Conservation (phyloP, 106 monocot genomes). For the Chionographis japonica region DNA sequence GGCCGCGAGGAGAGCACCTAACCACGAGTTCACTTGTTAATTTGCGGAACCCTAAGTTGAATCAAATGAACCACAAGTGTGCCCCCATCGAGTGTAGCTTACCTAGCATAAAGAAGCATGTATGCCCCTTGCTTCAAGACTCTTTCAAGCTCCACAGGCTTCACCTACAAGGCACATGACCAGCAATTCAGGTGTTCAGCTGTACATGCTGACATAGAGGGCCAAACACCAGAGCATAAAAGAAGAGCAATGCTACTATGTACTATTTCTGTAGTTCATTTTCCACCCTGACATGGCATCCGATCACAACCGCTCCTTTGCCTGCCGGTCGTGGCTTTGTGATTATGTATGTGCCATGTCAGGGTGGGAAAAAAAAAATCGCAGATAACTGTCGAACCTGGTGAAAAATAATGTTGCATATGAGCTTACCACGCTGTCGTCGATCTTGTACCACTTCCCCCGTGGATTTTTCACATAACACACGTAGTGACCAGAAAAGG, state of each 20-base stretch:
- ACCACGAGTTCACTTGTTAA: neutral
- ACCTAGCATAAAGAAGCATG: conserved; percentile 67
- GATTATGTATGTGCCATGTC: too few species aligned
- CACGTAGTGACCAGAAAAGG: conserved; percentile 46
- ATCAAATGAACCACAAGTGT: neutral
- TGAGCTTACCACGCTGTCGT: conserved; percentile 41
- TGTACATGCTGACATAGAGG: too few species aligned
- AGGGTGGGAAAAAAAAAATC: too few species aligned
- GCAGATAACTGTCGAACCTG: too few species aligned
- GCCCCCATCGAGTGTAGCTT: neutral
- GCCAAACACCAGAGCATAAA: too few species aligned
- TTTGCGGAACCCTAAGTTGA: neutral
- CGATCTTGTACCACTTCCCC: conserved; percentile 40
- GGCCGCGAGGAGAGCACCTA: conserved; percentile 47
- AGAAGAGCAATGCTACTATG: too few species aligned
- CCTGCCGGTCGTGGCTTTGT: too few species aligned
- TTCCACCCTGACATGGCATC: too few species aligned
- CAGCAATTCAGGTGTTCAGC: neutral
- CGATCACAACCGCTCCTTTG: too few species aligned
- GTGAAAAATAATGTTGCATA: too few species aligned
- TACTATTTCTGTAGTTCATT: too few species aligned
- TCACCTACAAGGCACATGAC: conserved; percentile 29
- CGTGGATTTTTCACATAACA: conserved; percentile 31
- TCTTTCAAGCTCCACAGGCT: conserved; percentile 52
- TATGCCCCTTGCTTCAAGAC: conserved; percentile 54